phyloP scores from a whole-genome alignment of 345 rosid genomes.

The Lumnitzera littorea region DNA sequence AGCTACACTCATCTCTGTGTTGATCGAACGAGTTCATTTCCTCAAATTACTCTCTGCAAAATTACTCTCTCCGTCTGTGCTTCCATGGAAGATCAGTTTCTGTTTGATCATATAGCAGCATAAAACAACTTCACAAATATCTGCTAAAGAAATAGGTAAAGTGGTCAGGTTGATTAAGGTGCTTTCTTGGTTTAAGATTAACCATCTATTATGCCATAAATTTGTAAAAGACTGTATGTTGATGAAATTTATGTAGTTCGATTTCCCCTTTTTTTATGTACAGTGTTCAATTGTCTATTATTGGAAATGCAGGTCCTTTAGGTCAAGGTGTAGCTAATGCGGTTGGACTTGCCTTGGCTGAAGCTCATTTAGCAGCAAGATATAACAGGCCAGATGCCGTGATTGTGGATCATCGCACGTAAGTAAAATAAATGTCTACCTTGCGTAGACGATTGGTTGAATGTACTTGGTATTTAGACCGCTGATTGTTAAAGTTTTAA shows the following conservation, averaged over 20 bases:
- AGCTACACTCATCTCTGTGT: no score
- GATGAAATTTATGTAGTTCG: no score
- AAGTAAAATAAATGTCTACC: background rate
- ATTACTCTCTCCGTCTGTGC: no score
- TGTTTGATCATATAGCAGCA: no score
- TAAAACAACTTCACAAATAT: no score
- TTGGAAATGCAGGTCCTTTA: slow-evolving; percentile 23
- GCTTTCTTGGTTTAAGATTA: background rate
- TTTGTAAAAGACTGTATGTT: background rate
- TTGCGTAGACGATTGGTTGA: background rate
- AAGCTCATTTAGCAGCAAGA: slow-evolving; percentile 31
- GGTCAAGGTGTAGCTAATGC: slow-evolving; percentile 40
- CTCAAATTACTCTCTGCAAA: no score
- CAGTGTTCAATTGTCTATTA: background rate
- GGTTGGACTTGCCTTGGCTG: slow-evolving; percentile 34
- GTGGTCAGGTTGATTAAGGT: background rate
- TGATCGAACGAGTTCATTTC: no score
- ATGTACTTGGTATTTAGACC: no score
- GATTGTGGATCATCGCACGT: slow-evolving; percentile 27
- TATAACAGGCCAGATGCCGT: slow-evolving; percentile 30
- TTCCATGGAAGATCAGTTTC: no score
- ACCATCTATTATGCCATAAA: background rate
- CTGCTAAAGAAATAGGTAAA: background rate
- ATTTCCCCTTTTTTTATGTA: background rate
- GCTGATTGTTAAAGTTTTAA: no score